Percentiles rank a stretch among this genome's conserved stretches.
Conservation (phyloP, 768 basidiomycete genomes). For the Tylopilus sp. region DNA sequence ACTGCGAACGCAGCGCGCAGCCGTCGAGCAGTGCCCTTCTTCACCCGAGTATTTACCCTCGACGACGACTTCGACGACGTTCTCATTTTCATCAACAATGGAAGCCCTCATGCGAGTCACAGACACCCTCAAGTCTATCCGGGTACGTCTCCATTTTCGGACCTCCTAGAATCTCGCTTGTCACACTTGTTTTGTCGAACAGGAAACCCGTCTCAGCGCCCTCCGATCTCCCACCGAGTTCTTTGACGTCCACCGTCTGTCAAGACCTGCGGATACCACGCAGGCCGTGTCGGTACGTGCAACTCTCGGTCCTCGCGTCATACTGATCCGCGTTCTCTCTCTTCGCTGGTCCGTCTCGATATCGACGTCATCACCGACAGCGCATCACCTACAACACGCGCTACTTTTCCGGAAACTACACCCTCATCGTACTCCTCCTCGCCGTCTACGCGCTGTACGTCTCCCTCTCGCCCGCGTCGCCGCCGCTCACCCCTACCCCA, state of each 20-base stretch:
- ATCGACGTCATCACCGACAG: too few species aligned
- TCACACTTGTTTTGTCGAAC: background rate
- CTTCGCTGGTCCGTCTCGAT: background rate
- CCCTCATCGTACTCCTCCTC: slow-evolving; percentile 68
- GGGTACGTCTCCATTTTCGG: too few species aligned
- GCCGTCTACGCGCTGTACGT: slow-evolving; percentile 86
- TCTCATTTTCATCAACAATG: slow-evolving; percentile 40
- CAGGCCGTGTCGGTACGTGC: slow-evolving; percentile 66
- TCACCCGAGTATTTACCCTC: background rate
- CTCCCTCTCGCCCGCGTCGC: background rate
- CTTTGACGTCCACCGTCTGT: slow-evolving; percentile 80
- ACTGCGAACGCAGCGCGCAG: background rate
- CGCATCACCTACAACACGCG: slow-evolving; percentile 94
- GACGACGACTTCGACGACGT: background rate
- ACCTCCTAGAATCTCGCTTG: background rate
- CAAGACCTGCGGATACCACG: slow-evolving; percentile 80
- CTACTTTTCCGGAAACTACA: slow-evolving; percentile 91
- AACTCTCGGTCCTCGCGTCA: background rate
- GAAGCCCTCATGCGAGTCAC: slow-evolving; percentile 61
- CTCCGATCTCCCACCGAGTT: slow-evolving; percentile 74
- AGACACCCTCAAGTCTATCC: slow-evolving; percentile 66
- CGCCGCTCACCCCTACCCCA: background rate
- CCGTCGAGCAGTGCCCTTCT: background rate
- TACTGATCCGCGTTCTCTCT: background rate
- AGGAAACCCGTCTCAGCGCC: slow-evolving; percentile 47